Base-by-base conservation (phyloP, 2,329 filamentous ascomycete species). In the Nothomitra cinnamomea region DNA sequence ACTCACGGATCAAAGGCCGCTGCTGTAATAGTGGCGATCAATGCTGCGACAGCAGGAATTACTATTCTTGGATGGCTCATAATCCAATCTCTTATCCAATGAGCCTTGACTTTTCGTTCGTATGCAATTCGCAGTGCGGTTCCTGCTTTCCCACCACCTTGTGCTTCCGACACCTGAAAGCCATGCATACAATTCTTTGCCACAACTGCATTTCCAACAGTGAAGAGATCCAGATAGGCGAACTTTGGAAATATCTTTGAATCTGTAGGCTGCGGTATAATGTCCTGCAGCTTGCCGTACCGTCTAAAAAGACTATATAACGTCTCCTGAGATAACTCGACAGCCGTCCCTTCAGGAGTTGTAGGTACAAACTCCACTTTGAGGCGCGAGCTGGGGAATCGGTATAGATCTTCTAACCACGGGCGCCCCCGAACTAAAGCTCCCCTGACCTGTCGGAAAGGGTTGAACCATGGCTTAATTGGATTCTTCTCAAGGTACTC, bases 181-280 rank as follows among this genome's bases (percentile, higher is more conserved):
- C 90, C 89, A 65, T 98, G 92, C 69, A 95, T 75, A 62, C 90
- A 96, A 61, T 94, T 95, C 60, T 86, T 83, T 0, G 89, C 88
- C 79, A 92, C 87, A 54, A 94, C 83, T 5, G 88, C 83, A 61
- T 85, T 83, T 36, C 85, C 77, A 13, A 85, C 73, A 6, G 77
- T 74, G 1, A 78, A 73, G 61, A 92, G 96, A 62, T 88, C 85
- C 21, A 96, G 67, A 53, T 80, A 78, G 0, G 89, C 88, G 65
- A 80, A 95, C 60, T 81, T 82, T 0, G 92, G 90, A 2, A 85
- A 62, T 1, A 87, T 72, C 66, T 95, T 95, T 10, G 88, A 94
- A 62, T 95, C 89, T 2, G 83, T 80, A 0, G 87, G 79, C 63
- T 95, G 87, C 1, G 82, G 77, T 1, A 78, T 73, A 55, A 98